A percentile compares a stretch with the other conserved stretches of the same genome.
Conservation (phyloP, 495 filamentous ascomycete genomes). For the Pyrenula aspistea region DNA sequence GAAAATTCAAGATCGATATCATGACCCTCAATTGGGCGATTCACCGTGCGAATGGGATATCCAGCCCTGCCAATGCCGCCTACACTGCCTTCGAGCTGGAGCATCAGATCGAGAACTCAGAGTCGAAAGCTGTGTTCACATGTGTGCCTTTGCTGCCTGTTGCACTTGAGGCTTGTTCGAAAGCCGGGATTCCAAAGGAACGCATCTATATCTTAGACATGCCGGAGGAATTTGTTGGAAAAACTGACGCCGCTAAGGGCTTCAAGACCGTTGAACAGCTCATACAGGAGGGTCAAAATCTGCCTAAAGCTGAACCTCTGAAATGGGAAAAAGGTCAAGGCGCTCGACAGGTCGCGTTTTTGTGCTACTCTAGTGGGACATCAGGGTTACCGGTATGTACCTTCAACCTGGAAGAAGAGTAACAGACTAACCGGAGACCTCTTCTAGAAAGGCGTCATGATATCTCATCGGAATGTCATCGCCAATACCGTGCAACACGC, state of each 20-base stretch:
- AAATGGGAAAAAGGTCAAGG: conserved; percentile 66
- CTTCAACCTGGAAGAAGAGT: neutral
- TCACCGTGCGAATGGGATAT: conserved; percentile 64
- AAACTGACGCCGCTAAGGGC: conserved; percentile 28
- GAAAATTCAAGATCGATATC: conserved; percentile 58
- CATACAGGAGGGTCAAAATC: conserved; percentile 47
- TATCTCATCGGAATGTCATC: conserved; percentile 81
- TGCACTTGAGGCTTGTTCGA: conserved; percentile 55
- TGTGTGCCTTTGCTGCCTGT: conserved; percentile 62
- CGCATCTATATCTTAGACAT: conserved; percentile 65
- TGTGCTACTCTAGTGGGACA: conserved; percentile 86
- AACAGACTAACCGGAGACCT: neutral
- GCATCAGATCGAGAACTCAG: conserved; percentile 67
- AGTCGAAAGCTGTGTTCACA: conserved; percentile 67
- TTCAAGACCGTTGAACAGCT: conserved; percentile 66
- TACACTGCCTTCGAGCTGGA: conserved; percentile 66
- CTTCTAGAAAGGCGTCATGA: conserved; percentile 86
- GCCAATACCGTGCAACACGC: conserved; percentile 61
- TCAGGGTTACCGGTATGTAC: conserved; percentile 65
- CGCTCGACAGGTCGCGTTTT: conserved; percentile 61
- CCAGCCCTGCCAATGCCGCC: conserved; percentile 71
- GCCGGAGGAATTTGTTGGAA: conserved; percentile 37
- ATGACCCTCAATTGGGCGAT: conserved; percentile 63
- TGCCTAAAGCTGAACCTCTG: conserved; percentile 51
- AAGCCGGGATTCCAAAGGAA: conserved; percentile 54